These are phyloP conservation scores for Xerocomellus amylosporus DNA, from an alignment of 768 basidiomycete species.

Conservation along the genomic window DNA sequence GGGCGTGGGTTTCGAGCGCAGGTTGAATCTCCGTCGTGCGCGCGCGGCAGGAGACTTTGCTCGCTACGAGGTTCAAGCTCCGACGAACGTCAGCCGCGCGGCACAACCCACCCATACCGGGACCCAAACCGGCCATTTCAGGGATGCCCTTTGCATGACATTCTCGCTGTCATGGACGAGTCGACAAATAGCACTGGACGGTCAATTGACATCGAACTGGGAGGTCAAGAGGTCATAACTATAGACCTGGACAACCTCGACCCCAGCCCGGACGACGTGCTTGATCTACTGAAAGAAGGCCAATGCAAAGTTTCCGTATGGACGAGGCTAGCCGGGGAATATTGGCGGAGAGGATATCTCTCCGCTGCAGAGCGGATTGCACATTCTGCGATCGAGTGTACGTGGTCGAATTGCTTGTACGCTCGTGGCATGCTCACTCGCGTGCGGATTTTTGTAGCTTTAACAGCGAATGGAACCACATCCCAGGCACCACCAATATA, in stretches of 20 bases:
- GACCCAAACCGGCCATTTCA: too few relatives aligned
- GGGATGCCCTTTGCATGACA: not conserved
- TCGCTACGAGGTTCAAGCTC: too few relatives aligned
- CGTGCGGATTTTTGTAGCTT: conserved; percentile 36
- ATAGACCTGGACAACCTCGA: conserved; percentile 88
- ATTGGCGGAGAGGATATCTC: conserved; percentile 76
- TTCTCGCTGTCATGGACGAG: conserved; percentile 18
- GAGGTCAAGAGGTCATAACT: conserved; percentile 81
- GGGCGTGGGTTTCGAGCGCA: too few relatives aligned
- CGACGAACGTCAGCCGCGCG: too few relatives aligned
- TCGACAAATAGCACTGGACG: conserved; percentile 17
- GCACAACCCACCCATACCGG: too few relatives aligned
- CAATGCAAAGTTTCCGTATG: conserved; percentile 72
- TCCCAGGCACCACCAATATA: conserved; percentile 68
- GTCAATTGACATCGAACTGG: conserved; percentile 73
- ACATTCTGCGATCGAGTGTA: conserved; percentile 62
- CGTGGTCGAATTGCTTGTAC: conserved; percentile 22
- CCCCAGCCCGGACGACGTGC: conserved; percentile 70
- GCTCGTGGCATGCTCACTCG: not conserved
- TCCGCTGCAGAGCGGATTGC: conserved; percentile 78
- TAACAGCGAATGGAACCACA: conserved; percentile 47
- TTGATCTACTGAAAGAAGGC: conserved; percentile 69
- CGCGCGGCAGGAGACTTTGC: too few relatives aligned
- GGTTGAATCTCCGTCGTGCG: too few relatives aligned
- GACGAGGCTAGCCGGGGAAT: conserved; percentile 83